Evolutionary conservation across 2,329 filamentous ascomycete genomes (phyloP), one percentile per base, ranked within the genome.

Genomic region (Venturia oleaginea): DNA sequence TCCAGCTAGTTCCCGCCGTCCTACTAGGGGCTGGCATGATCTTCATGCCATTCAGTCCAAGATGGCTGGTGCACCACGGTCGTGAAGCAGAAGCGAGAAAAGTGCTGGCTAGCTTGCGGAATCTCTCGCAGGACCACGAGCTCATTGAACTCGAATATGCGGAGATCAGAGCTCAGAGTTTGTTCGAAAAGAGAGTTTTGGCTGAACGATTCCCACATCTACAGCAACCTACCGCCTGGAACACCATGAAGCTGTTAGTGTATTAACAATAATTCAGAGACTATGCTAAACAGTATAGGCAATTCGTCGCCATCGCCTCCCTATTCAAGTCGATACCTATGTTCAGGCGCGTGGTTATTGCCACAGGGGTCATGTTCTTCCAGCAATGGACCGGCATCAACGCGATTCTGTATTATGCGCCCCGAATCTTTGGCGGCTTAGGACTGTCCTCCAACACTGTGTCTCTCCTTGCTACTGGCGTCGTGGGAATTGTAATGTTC

Each of bases 41-140:
- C 13, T 90, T 90, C 76, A 90, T 92, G 88, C 90, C 89, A 0
- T 91, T 89, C 75, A 88, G 84, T 0, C 90, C 90, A 0, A 82
- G 90, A 68, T 92, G 88, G 88, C 81, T 93, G 0, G 77, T 89
- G 10, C 85, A 91, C 72, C 86, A 89, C 69, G 79, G 78, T 65
- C 85, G 88, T 42, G 88, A 92, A 70, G 80, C 80, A 0, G 89
- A 92, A 72, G 87, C 87, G 0, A 83, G 84, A 19, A 72, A 72
- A 11, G 84, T 86, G 0, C 80, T 93, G 0, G 84, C 88, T 0
- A 79, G 72, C 61, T 83, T 93, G 2, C 85, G 90, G 30, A 81
- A 80, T 6, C 80, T 90, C 0, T 73, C 83, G 0, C 71, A 77
- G 19, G 82, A 88, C 67, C 82, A 91, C 70, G 85, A 90, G 65